phyloP scores from a whole-genome alignment of 108 stramenopile species.

The Skeletonema potamos region DNA sequence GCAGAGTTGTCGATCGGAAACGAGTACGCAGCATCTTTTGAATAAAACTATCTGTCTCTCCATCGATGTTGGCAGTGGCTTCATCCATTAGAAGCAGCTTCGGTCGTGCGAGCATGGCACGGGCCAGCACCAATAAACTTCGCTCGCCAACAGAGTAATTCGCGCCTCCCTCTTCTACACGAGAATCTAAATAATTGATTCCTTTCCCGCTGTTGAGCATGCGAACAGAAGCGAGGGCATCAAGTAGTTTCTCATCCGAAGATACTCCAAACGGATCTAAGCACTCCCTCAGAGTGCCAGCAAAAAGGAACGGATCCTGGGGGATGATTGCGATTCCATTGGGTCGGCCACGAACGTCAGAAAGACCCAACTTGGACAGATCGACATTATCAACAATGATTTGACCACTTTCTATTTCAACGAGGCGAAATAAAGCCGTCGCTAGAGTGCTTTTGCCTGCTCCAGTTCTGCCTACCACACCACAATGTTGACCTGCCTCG shows the following conservation, averaged over 20 bases:
- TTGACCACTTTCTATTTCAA: conserved; percentile 76
- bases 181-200: conserved; percentile 29
- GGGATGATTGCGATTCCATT: conserved; percentile 90
- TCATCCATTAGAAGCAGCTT: conserved; percentile 80
- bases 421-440: conserved; percentile 79
- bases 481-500: conserved; percentile 68
- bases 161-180: conserved; percentile 84
- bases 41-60: conserved; percentile 85
- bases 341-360: conserved; percentile 73
- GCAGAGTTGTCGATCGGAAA: conserved; percentile 81
- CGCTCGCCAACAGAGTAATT: conserved; percentile 93
- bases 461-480: conserved; percentile 70
- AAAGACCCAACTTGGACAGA: conserved; percentile 64
- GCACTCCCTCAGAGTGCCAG: conserved; percentile 89
- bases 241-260: conserved; percentile 68
- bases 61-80: conserved; percentile 75
- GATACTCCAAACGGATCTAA: conserved; percentile 87
- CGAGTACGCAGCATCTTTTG: conserved; percentile 86
- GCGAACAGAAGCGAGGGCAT: conserved; percentile 71
- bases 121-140: conserved; percentile 87
- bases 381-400: conserved; percentile 84
- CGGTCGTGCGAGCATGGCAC: conserved; percentile 80
- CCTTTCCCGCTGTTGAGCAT: conserved; percentile 42
- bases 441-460: conserved; percentile 54
- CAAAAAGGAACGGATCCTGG: conserved; percentile 94